Evolutionary conservation across 2,329 filamentous ascomycete genomes (phyloP), one percentile per base, ranked within the genome.

Genomic region (Pestalotiopsis sp.): DNA sequence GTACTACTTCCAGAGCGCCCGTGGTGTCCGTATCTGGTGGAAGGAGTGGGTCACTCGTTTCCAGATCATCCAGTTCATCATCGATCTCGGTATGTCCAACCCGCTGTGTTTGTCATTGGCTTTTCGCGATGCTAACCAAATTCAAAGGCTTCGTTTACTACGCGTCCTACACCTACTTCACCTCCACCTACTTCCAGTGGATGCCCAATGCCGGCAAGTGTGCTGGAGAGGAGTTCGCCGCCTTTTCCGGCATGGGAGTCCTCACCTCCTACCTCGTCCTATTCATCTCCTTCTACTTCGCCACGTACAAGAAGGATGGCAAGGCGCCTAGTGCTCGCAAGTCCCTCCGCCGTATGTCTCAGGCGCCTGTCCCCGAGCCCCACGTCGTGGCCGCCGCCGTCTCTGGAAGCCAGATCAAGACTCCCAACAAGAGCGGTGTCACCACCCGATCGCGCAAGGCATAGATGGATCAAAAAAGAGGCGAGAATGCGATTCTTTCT

Each of bases 1-100:
- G 95, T 98, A 98, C 91, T 98, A 98, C 90, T 98, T 98, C 91
- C 95, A 98, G 88, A 95, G 93, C 79, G 95, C 95, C 67, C 94
- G 95, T 75, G 96, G 96, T 75, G 90, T 98, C 82, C 92, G 91
- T 78, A 96, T 98, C 84, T 98, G 95, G 95, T 98, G 95, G 95
- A 98, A 98, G 92, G 94, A 98, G 85, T 98, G 95, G 92, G 97
- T 98, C 80, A 98, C 95, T 76, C 93, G 95, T 79, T 92, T 98
- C 79, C 95, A 98, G 84, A 98, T 98, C 82, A 90, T 93, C 77
- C 95, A 98, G 82, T 98, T 98, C 85, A 89, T 98, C 80, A 95
- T 98, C 81, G 95, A 98, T 83, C 92, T 98, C 71, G 94, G 93
- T 95, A 89, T 79, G 91, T 82, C 4, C 12, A 52, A 61, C 41